These are phyloP conservation scores for Pythium brachiatum DNA, from an alignment of 352 stramenopile genomes.

Conservation along the genomic window DNA sequence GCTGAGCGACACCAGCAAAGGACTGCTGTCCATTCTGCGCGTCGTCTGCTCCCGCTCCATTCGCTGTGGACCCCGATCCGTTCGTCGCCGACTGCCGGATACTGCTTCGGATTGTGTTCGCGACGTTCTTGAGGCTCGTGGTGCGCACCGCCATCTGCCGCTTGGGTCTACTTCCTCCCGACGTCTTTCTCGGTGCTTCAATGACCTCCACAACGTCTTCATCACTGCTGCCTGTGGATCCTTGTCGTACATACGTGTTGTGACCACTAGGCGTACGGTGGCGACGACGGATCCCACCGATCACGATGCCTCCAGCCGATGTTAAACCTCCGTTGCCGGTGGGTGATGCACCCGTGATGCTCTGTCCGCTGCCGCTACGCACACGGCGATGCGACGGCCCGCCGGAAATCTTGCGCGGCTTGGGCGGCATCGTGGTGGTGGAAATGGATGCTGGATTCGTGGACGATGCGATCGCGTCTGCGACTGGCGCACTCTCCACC, in stretches of 20 bases:
- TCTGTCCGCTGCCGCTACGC: constrained; percentile 54
- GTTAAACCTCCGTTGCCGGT: not conserved
- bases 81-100: constrained; percentile 37
- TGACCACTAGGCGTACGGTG: constrained; percentile 32
- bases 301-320: constrained; percentile 26
- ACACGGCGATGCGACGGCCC: constrained; percentile 34
- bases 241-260: constrained; percentile 12
- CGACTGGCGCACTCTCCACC: not conserved
- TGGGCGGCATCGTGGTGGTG: constrained; percentile 29
- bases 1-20: constrained; percentile 73
- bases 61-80: not conserved
- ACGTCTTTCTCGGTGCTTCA: not conserved
- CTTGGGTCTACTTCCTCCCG: constrained; percentile 15
- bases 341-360: constrained; percentile 30
- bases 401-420: constrained; percentile 28
- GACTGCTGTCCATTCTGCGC: constrained; percentile 24
- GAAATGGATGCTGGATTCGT: not conserved
- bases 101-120: constrained; percentile 57
- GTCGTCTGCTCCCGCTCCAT: constrained; percentile 3
- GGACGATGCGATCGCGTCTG: not conserved
- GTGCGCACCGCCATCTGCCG: constrained; percentile 26
- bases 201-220: constrained; percentile 19
- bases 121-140: constrained; percentile 61
- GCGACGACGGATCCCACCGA: constrained; percentile 37
- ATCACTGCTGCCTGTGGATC: constrained; percentile 30